These are phyloP conservation scores for Endoconidiophora laricicola DNA, from an alignment of 2,329 filamentous ascomycete genomes.

Conservation along the genomic window DNA sequence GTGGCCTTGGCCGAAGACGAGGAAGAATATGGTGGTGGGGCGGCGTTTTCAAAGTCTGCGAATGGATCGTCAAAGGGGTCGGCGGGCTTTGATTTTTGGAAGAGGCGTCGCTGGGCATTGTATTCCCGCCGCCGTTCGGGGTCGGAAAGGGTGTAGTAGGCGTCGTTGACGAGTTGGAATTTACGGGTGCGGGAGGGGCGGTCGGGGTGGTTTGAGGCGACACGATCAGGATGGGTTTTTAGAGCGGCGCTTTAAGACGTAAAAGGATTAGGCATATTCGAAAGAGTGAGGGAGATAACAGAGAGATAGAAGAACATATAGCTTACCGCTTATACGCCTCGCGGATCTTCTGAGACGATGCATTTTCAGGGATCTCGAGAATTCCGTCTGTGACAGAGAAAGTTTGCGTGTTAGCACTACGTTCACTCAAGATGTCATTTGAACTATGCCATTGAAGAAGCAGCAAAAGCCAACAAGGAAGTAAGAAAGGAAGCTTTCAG, in stretches of 20 bases:
- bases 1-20: conserved; percentile 20
- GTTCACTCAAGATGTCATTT: background rate
- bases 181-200: conserved; percentile 64
- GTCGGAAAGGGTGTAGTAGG: conserved; percentile 84
- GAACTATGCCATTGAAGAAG: too few relatives aligned
- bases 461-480: background rate
- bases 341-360: conserved; percentile 68
- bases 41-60: conserved; percentile 25
- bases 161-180: conserved; percentile 85
- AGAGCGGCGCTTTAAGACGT: conserved; percentile 50
- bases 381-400: conserved; percentile 42
- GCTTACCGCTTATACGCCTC: conserved; percentile 80
- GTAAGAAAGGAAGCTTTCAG: background rate
- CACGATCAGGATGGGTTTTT: conserved; percentile 86
- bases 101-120: conserved; percentile 43
- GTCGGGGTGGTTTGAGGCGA: conserved; percentile 69
- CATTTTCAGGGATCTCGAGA: conserved; percentile 56
- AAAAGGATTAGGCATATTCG: background rate
- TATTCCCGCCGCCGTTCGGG: conserved; percentile 62
- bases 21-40: background rate
- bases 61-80: conserved; percentile 25
- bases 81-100: conserved; percentile 14
- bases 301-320: background rate
- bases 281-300: background rate
- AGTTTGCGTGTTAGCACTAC: background rate